Evolutionary conservation across 495 filamentous ascomycete genomes (phyloP), one percentile per base, ranked within the genome.

Genomic region (Venustampulla echinocandica): DNA sequence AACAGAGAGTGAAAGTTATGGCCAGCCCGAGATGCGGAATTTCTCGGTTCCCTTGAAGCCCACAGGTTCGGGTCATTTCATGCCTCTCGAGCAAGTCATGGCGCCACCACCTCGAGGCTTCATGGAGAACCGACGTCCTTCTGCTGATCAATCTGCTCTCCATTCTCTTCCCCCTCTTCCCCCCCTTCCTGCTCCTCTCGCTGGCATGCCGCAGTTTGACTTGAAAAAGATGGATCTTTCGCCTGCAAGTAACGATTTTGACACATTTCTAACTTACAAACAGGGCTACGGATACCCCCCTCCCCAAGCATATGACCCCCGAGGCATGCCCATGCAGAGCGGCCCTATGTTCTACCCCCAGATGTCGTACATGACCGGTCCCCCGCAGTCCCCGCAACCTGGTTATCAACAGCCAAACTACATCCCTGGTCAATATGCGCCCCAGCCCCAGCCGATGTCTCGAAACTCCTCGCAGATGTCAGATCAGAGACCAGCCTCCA

Each of bases 391-490:
- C 65, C 38, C 76, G 69, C 61, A 78, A 43, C 56, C 70, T 41
- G 19, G 68, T 47, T 69, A 69, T 65, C 69, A 73, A 54, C 63
- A 70, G 48, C 50, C 73, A 57, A 46, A 45, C 13, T 82, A 72
- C 56, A 55, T 57, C 44, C 64, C 69, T 36, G 54, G 66, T 52
- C 66, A 69, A 20, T 80, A 81, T 53, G 67, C 49, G 61, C 69
- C 55, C 68, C 69, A 47, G 72, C 66, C 79, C 13, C 74, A 79
- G 17, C 68, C 81, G 9, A 85, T 95, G 78, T 90, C 88, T 6
- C 83, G 90, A 56, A 84, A 79, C 39, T 77, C 85, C 2, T 95
- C 89, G 5, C 84, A 92, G 60, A 68, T 90, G 28, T 90, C 82
- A 18, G 82, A 92, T 53, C 49, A 50, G 19, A 79, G 87, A 44